Evolutionary conservation across 1,284 basidiomycete genomes (phyloP).

Genomic region (Pterula multifida): DNA sequence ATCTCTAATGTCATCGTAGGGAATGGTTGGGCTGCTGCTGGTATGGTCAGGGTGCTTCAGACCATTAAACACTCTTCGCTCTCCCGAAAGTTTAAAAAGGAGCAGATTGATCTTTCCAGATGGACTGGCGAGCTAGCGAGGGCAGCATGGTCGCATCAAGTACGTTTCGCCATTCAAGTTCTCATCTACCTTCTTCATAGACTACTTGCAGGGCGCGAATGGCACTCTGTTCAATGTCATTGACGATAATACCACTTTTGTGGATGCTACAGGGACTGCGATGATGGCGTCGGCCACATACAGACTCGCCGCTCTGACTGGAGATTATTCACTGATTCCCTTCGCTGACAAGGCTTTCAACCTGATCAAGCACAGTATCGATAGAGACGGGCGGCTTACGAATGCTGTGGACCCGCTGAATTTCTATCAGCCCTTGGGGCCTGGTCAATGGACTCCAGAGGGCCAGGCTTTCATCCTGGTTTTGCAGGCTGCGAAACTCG

Average conservation of each 20-base stretch:
- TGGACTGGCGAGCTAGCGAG: constrained; percentile 53
- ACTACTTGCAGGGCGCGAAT: constrained; percentile 21
- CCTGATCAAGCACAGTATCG: constrained; percentile 25
- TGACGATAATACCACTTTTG: constrained; percentile 32
- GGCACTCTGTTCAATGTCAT: constrained; percentile 43
- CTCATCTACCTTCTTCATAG: background rate
- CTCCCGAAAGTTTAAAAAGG: constrained; percentile 22
- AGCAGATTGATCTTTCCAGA: constrained; percentile 34
- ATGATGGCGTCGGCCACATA: constrained; percentile 42
- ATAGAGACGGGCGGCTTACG: constrained; percentile 37
- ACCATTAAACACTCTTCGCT: constrained; percentile 39
- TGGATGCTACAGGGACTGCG: constrained; percentile 40
- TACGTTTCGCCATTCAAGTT: constrained; percentile 13
- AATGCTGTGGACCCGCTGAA: constrained; percentile 53
- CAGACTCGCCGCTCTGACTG: constrained; percentile 26
- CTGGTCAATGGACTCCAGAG: constrained; percentile 37
- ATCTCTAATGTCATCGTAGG: constrained; percentile 31
- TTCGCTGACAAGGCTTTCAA: constrained; percentile 29
- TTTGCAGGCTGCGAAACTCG: constrained; percentile 37
- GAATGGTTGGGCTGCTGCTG: constrained; percentile 59
- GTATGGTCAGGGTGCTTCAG: constrained; percentile 49
- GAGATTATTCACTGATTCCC: constrained; percentile 22
- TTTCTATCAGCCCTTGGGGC: constrained; percentile 26
- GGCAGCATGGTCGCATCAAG: constrained; percentile 37
- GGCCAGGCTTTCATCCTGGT: constrained; percentile 59